phyloP scores from a whole-genome alignment of 108 stramenopile genomes.

The Nitzschia inconspicua region DNA sequence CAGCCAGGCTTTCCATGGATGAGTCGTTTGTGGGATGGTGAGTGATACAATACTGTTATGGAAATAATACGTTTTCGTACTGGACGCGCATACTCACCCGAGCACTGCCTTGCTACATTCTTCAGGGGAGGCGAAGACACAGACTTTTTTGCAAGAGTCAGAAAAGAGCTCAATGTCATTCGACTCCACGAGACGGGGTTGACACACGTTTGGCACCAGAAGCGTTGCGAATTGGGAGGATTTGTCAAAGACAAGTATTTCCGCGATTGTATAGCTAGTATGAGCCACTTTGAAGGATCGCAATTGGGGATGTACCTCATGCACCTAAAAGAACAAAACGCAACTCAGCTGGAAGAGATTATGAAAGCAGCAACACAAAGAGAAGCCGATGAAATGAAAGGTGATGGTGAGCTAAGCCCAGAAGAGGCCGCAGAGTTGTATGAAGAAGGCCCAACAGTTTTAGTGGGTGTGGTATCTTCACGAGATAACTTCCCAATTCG shows the following conservation, averaged over 20 bases:
- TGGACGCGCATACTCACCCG: not conserved
- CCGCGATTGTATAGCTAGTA: constrained; percentile 12
- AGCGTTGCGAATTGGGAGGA: constrained; percentile 3
- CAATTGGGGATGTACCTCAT: constrained; percentile 20
- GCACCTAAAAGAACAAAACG: constrained; percentile 4
- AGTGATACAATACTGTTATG: not conserved
- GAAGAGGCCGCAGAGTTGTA: not conserved
- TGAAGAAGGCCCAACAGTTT: constrained; percentile 1
- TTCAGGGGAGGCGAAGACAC: constrained; percentile 15
- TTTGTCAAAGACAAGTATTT: constrained; percentile 9
- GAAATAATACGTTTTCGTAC: not conserved
- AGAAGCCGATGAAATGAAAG: constrained; percentile 5
- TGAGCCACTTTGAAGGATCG: constrained; percentile 21
- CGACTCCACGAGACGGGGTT: constrained; percentile 23
- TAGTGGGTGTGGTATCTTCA: constrained; percentile 21
- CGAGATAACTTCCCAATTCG: constrained; percentile 10
- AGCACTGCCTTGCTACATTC: not conserved
- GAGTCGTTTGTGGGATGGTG: constrained; percentile 26
- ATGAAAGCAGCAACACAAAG: not conserved
- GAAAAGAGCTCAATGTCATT: constrained; percentile 14
- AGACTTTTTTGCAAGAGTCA: constrained; percentile 19
- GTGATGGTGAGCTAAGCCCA: not conserved
- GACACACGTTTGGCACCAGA: constrained; percentile 9
- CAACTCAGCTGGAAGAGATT: constrained; percentile 1
- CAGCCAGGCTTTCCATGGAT: not conserved